Percentiles rank a stretch among this genome's conserved stretches.
Evolutionary conservation across 2,329 filamentous ascomycete genomes (phyloP).

Genomic region (Pestalotiopsis sp.): DNA sequence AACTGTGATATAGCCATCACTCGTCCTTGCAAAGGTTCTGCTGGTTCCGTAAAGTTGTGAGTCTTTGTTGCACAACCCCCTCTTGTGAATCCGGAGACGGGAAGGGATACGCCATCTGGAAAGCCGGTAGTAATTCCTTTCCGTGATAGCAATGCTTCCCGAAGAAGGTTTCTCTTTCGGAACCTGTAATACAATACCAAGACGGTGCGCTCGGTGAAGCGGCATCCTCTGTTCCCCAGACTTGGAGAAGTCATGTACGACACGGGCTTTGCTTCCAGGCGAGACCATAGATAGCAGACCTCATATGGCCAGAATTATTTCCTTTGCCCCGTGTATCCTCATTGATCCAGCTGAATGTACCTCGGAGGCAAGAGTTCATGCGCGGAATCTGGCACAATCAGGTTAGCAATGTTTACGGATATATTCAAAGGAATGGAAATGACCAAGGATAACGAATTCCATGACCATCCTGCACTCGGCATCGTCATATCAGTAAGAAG

Average conservation of each 20-base stretch:
- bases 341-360: neutral
- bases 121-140: neutral
- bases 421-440: neutral
- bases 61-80: neutral
- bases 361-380: neutral
- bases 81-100: neutral
- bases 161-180: neutral
- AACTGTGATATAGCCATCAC: neutral
- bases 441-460: neutral
- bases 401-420: neutral
- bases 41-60: neutral
- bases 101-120: neutral
- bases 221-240: neutral
- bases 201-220: neutral
- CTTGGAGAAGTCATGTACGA: neutral
- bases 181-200: neutral
- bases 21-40: neutral
- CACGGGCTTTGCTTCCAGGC: neutral
- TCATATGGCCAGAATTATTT: neutral
- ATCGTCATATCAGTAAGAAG: neutral
- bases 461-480: no score
- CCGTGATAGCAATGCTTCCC: neutral
- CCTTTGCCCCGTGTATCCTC: neutral
- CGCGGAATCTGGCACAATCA: neutral
- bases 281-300: neutral